phyloP scores from a whole-genome alignment of 2,329 filamentous ascomycete species.

The Colletotrichum abscissum region DNA sequence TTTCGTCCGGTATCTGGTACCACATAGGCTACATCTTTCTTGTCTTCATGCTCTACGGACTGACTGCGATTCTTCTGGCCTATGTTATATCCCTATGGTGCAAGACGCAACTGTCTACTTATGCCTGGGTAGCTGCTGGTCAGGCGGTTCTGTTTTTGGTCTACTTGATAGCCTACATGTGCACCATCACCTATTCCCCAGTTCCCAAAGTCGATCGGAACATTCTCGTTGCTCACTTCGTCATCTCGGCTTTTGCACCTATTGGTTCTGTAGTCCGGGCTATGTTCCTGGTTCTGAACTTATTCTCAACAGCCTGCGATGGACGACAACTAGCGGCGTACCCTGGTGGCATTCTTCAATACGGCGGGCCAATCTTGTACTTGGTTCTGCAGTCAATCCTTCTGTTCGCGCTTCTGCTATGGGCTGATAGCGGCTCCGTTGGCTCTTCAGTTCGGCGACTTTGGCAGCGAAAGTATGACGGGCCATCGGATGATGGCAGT shows the following conservation, averaged over 20 bases:
- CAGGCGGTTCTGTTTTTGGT: slow-evolving; percentile 79
- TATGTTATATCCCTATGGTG: slow-evolving; percentile 87
- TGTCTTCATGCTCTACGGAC: slow-evolving; percentile 71
- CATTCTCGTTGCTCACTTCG: slow-evolving; percentile 79
- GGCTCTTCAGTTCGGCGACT: slow-evolving; percentile 61
- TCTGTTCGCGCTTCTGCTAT: slow-evolving; percentile 79
- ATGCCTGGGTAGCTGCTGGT: slow-evolving; percentile 82
- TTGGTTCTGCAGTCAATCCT: slow-evolving; percentile 79
- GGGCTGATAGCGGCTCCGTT: slow-evolving; percentile 81
- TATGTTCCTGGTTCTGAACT: slow-evolving; percentile 82
- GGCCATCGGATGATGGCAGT: slow-evolving; percentile 33
- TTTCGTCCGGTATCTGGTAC: slow-evolving; percentile 76
- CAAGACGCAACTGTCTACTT: slow-evolving; percentile 83
- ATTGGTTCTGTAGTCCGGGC: slow-evolving; percentile 80
- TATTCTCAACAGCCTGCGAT: slow-evolving; percentile 84
- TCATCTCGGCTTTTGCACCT: slow-evolving; percentile 79
- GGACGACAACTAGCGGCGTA: slow-evolving; percentile 72
- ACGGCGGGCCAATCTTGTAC: slow-evolving; percentile 88
- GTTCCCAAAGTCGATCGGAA: slow-evolving; percentile 75
- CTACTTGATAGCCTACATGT: slow-evolving; percentile 79
- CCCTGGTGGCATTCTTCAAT: slow-evolving; percentile 77
- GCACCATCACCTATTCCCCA: slow-evolving; percentile 71
- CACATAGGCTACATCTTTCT: slow-evolving; percentile 84
- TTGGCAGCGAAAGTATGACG: slow-evolving; percentile 20
- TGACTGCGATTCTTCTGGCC: slow-evolving; percentile 79